These are phyloP conservation scores for Pelargonium citronellum DNA, from an alignment of 441 rosid species.

Conservation along the genomic window DNA sequence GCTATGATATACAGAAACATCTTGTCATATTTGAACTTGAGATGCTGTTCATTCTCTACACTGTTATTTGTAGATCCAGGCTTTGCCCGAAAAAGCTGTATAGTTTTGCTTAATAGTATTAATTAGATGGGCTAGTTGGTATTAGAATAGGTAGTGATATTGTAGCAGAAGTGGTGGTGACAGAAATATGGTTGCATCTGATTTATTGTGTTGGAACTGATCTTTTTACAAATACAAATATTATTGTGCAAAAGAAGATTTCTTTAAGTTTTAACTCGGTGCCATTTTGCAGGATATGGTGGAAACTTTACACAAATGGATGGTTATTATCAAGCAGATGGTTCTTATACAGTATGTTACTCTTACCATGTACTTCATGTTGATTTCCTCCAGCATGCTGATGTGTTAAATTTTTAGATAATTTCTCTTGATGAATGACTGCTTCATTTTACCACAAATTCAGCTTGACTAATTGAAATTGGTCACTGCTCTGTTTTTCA, in stretches of 20 bases:
- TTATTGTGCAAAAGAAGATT: not conserved
- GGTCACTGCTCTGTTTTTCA: slow-evolving; percentile 18
- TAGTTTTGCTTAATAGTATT: too few species aligned
- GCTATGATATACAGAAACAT: not conserved
- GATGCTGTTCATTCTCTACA: not conserved
- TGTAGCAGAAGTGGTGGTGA: too few species aligned
- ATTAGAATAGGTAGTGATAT: too few species aligned
- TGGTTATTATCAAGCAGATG: slow-evolving; percentile 34
- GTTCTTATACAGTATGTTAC: slow-evolving; percentile 31
- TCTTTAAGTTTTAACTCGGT: not conserved
- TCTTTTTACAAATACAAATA: not conserved
- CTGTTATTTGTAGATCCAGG: not conserved
- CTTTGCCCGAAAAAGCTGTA: not conserved
- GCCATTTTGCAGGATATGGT: slow-evolving; percentile 32
- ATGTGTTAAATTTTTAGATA: not conserved
- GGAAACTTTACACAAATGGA: slow-evolving; percentile 30
- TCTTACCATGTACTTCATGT: slow-evolving; percentile 4
- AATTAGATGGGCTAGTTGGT: too few species aligned
- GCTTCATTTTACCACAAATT: not conserved
- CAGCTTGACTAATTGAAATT: slow-evolving; percentile 15
- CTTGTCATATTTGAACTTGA: slow-evolving; percentile 1
- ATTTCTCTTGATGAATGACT: not conserved
- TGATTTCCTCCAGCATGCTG: not conserved
- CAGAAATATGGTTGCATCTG: too few species aligned
- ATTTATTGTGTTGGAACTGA: not conserved